Base-by-base conservation (phyloP, 495 filamentous ascomycete genomes). In the Penicillium canariense region DNA sequence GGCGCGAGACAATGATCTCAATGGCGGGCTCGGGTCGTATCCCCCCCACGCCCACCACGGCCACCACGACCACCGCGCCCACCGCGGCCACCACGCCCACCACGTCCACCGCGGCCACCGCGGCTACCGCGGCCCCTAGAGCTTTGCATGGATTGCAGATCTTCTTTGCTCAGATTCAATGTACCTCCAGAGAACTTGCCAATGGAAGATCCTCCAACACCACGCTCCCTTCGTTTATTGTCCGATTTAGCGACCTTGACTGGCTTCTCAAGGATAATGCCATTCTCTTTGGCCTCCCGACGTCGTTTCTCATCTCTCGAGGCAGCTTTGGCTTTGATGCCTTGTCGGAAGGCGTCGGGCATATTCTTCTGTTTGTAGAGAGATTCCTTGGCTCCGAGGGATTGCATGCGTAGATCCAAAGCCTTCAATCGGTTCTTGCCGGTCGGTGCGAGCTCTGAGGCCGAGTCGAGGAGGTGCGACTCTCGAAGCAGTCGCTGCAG, bases 401-500 rank as follows among this genome's bases (percentile, higher is more conserved):
- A 79, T 64, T 87, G 85, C 38, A 97, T 77, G 36, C 92, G 86
- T 45, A 96, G 68, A 66, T 97, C 91, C 25, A 87, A 77, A 7
- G 91, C 91, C 67, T 88, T 90, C 55, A 89, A 82, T 22, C 81
- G 78, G 62, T 82, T 82, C 56, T 79, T 82, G 14, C 87, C 87
- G 0, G 81, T 80, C 1, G 81, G 78, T 5, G 81, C 76, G 39
- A 87, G 83, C n/a, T 81, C 79, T 9, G 75, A 75, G 2, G 84
- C 77, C 0, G 77, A 70, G 14, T 91, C 86, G 48, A 98, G 84
- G 31, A 98, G 86, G 71, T 97, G 93, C 1, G 93, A 97, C 76
- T 98, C 94, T 53, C 84, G 78, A 10, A 98, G 83, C 10, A 98
- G 81, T 14, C 91, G 83, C 62, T 97, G 92, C 17, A 98, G 81